Conservation (phyloP, 2,329 filamentous ascomycete species). For the Orbilia javanica region DNA sequence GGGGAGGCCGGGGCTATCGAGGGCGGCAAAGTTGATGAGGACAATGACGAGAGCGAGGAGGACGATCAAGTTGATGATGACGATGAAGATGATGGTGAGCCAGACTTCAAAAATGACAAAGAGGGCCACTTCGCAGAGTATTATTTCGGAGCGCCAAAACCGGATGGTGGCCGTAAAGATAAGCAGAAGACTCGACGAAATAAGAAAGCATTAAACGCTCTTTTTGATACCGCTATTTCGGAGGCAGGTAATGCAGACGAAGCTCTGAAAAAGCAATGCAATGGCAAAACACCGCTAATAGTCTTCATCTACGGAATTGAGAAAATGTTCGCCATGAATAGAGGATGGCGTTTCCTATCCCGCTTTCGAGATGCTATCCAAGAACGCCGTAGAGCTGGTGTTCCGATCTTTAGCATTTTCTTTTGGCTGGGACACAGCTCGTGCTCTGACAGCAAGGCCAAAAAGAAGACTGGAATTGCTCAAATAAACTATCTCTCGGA, state of each 20-base stretch:
- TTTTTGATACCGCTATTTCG: background rate
- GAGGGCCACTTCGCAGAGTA: background rate
- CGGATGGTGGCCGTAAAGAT: background rate
- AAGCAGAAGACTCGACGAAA: background rate
- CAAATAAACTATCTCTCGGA: background rate
- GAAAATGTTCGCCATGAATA: background rate
- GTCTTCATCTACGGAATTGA: background rate
- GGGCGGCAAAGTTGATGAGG: background rate
- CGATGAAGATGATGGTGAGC: background rate
- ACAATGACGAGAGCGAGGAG: background rate
- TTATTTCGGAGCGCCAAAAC: slow-evolving; percentile 6
- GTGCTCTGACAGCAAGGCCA: background rate
- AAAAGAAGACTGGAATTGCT: background rate
- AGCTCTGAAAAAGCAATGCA: background rate
- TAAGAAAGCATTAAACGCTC: background rate
- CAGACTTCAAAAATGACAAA: background rate
- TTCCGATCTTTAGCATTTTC: slow-evolving; percentile 2
- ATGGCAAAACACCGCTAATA: slow-evolving; percentile 7
- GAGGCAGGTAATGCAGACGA: background rate
- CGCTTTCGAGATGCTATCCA: background rate
- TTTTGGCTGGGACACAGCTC: background rate
- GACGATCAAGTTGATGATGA: background rate
- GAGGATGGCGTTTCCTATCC: background rate
- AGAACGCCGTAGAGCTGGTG: background rate
- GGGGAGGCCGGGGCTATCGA: background rate